Percentiles rank a stretch among this genome's conserved stretches.
Conservation (phyloP, 2,329 filamentous ascomycete genomes). For the Zymoseptoria brevis region DNA sequence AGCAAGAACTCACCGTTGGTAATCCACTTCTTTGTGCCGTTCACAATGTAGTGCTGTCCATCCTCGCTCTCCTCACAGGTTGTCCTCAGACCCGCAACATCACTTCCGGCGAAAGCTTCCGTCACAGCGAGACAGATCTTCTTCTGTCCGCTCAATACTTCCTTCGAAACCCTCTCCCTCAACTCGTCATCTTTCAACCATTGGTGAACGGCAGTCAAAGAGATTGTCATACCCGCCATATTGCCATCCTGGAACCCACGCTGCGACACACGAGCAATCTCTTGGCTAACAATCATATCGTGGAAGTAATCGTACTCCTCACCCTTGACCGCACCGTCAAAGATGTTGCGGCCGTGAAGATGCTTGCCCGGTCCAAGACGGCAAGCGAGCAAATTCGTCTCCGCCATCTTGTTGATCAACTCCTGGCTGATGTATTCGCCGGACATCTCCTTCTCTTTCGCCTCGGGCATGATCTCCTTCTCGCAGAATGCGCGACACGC, state of each 20-base stretch:
- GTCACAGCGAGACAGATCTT: constrained; percentile 84
- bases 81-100: constrained; percentile 71
- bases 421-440: constrained; percentile 62
- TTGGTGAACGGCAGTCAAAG: constrained; percentile 70
- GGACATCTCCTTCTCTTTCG: constrained; percentile 64
- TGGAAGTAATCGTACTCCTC: constrained; percentile 85
- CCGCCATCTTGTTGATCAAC: constrained; percentile 72
- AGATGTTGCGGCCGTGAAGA: constrained; percentile 60
- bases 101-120: constrained; percentile 77
- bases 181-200: constrained; percentile 62
- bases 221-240: constrained; percentile 79
- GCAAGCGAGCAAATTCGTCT: constrained; percentile 68
- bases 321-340: constrained; percentile 63
- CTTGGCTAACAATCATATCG: constrained; percentile 68
- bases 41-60: constrained; percentile 62
- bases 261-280: constrained; percentile 61
- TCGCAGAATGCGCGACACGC: constrained; percentile 69
- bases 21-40: constrained; percentile 78
- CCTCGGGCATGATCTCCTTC: constrained; percentile 62
- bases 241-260: constrained; percentile 84
- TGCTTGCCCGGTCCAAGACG: constrained; percentile 76
- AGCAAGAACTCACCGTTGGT: constrained; percentile 65
- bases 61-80: constrained; percentile 70
- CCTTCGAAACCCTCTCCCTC: constrained; percentile 58
- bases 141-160: constrained; percentile 72